phyloP scores from a whole-genome alignment of 805 yeast genomes.

The Hanseniaspora pseudoguilliermondii region DNA sequence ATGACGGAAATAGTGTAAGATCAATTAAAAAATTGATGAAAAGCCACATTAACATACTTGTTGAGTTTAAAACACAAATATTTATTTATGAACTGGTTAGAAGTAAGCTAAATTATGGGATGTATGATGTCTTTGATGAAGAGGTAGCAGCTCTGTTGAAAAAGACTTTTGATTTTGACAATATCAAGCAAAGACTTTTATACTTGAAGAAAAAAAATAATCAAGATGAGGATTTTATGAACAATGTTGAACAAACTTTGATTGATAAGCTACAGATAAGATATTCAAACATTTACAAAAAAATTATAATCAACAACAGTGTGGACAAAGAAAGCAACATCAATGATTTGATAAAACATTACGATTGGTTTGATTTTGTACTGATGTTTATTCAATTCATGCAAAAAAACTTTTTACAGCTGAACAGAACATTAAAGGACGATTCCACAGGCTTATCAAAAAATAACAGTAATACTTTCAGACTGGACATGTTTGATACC shows the following conservation, averaged over 20 bases:
- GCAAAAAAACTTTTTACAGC: slow-evolving; percentile 8
- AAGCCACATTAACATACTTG: slow-evolving; percentile 62
- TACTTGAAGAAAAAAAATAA: slow-evolving; percentile 1
- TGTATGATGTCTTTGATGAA: slow-evolving; percentile 11
- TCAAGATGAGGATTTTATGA: slow-evolving; percentile 12
- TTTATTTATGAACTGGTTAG: slow-evolving; percentile 72
- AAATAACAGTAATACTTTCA: background rate
- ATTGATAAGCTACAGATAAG: slow-evolving; percentile 60
- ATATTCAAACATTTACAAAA: slow-evolving; percentile 18
- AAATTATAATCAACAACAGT: slow-evolving; percentile 30
- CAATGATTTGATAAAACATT: slow-evolving; percentile 49
- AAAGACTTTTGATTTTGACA: slow-evolving; percentile 27
- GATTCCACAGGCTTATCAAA: background rate
- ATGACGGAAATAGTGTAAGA: slow-evolving; percentile 8
- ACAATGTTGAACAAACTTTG: slow-evolving; percentile 21
- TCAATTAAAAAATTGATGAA: slow-evolving; percentile 48
- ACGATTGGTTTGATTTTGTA: slow-evolving; percentile 77
- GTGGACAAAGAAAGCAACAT: slow-evolving; percentile 37
- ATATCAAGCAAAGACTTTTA: slow-evolving; percentile 15
- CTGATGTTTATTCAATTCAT: slow-evolving; percentile 61
- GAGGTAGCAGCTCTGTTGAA: slow-evolving; percentile 43
- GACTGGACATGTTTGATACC: background rate
- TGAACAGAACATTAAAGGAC: background rate
- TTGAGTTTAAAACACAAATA: slow-evolving; percentile 91
- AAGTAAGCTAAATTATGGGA: background rate